A percentile compares a stretch with the other conserved stretches of the same genome.
Conservation (phyloP, 495 filamentous ascomycete species). For the Cercophora sp. region DNA sequence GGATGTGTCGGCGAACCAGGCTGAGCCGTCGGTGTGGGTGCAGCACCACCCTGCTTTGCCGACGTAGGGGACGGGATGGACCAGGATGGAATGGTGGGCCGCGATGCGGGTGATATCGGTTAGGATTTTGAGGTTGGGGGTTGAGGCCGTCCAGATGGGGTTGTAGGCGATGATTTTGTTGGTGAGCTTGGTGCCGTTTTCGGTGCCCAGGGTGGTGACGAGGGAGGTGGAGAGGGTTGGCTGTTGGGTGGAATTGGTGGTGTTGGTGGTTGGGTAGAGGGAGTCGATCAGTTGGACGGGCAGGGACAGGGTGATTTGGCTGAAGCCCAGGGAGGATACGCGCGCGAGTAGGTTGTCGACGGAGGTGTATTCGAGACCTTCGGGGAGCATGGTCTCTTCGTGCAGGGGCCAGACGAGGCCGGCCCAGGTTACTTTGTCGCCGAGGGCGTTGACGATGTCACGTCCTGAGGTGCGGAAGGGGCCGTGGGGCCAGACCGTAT, state of each 20-base stretch:
- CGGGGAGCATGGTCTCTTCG: constrained; percentile 54
- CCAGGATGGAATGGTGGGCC: constrained; percentile 42
- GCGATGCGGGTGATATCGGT: constrained; percentile 40
- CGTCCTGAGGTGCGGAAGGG: constrained; percentile 36
- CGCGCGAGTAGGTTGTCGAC: constrained; percentile 46
- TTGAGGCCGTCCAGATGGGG: constrained; percentile 39
- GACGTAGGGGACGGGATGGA: constrained; percentile 56
- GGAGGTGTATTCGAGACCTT: constrained; percentile 52
- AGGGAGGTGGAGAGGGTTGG: constrained; percentile 41
- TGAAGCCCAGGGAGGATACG: constrained; percentile 45
- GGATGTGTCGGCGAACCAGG: constrained; percentile 53
- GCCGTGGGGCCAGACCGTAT: constrained; percentile 23
- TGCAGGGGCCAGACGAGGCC: constrained; percentile 55
- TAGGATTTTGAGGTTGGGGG: constrained; percentile 43
- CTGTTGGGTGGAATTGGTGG: no score
- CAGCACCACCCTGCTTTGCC: constrained; percentile 58
- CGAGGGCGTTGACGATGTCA: constrained; percentile 44
- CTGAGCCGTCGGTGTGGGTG: constrained; percentile 47
- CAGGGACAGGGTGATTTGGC: no score
- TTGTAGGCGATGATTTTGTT: constrained; percentile 43
- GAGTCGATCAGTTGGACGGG: constrained; percentile 58
- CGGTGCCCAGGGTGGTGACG: constrained; percentile 38
- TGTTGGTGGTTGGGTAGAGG: constrained; percentile 44
- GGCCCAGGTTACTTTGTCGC: constrained; percentile 44
- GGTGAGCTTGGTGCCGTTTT: constrained; percentile 44